Evolutionary conservation across 2,329 filamentous ascomycete species (phyloP).

Genomic region (Neopestalotiopsis sp.): DNA sequence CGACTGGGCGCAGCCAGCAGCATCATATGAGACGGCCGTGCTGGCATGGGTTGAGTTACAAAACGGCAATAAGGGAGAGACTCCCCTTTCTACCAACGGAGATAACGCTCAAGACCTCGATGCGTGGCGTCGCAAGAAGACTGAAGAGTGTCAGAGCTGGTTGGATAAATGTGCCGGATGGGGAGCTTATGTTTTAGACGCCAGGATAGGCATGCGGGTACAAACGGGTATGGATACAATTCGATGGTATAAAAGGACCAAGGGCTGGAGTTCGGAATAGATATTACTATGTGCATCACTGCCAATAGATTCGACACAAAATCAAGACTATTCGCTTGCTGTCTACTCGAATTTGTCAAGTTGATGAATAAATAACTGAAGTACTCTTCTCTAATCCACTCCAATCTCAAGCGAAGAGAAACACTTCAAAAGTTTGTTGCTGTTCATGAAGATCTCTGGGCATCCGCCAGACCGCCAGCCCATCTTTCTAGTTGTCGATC

Average conservation of each 20-base stretch:
- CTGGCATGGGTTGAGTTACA: constrained; percentile 76
- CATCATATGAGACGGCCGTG: constrained; percentile 85
- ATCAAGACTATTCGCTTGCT: background rate
- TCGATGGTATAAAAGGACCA: constrained; percentile 49
- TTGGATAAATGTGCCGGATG: constrained; percentile 72
- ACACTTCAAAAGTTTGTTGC: background rate
- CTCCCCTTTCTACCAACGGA: background rate
- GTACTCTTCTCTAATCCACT: background rate
- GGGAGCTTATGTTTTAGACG: constrained; percentile 76
- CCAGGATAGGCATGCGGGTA: constrained; percentile 74
- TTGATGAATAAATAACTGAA: background rate
- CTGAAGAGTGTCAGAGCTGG: constrained; percentile 66
- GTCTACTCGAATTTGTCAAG: background rate
- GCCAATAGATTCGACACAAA: background rate
- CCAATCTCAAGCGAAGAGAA: background rate
- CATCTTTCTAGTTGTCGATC: background rate
- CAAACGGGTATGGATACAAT: constrained; percentile 72
- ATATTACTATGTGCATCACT: background rate
- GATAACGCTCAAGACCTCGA: constrained; percentile 36
- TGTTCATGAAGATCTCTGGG: background rate
- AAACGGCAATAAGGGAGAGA: constrained; percentile 38
- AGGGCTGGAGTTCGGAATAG: constrained; percentile 27
- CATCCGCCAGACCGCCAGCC: background rate
- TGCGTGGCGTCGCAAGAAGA: constrained; percentile 49
- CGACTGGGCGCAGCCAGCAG: constrained; percentile 74